Conservation (phyloP, 1,284 basidiomycete species). For the Sphaerobolus stellatus region DNA sequence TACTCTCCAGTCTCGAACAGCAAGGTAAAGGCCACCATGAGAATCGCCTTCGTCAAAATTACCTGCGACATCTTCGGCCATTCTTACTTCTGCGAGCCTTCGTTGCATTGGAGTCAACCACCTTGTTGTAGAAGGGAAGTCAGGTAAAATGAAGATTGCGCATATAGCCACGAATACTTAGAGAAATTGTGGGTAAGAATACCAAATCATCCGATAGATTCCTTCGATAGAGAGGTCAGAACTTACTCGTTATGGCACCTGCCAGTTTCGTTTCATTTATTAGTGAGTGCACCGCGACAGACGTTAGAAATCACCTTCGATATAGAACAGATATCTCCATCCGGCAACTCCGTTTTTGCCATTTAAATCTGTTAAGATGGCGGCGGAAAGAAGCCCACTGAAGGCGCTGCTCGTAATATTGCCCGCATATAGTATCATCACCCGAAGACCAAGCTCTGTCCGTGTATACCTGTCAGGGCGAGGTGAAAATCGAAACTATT, state of each 20-base stretch:
- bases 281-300: too few relatives aligned
- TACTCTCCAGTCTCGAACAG: conserved; percentile 43
- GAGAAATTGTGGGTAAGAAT: background rate
- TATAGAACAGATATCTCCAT: conserved; percentile 62
- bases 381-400: conserved; percentile 77
- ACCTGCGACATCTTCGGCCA: conserved; percentile 68
- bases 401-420: conserved; percentile 81
- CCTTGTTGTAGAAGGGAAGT: conserved; percentile 59
- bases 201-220: too few relatives aligned
- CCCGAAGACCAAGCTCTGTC: conserved; percentile 68
- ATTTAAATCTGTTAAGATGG: conserved; percentile 69
- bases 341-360: conserved; percentile 67
- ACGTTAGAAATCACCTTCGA: conserved; percentile 50
- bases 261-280: too few relatives aligned
- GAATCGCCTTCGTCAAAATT: conserved; percentile 38
- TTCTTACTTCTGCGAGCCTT: conserved; percentile 64
- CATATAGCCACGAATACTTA: conserved; percentile 41
- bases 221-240: too few relatives aligned
- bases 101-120: conserved; percentile 66
- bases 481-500: too few relatives aligned
- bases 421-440: conserved; percentile 70
- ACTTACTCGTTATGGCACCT: conserved; percentile 20
- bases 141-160: conserved; percentile 71
- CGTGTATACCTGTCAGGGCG: conserved; percentile 39
- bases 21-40: conserved; percentile 32